These are phyloP conservation scores for Fraxinus greggii DNA, from an alignment of 305 asterid species.

Conservation along the genomic window DNA sequence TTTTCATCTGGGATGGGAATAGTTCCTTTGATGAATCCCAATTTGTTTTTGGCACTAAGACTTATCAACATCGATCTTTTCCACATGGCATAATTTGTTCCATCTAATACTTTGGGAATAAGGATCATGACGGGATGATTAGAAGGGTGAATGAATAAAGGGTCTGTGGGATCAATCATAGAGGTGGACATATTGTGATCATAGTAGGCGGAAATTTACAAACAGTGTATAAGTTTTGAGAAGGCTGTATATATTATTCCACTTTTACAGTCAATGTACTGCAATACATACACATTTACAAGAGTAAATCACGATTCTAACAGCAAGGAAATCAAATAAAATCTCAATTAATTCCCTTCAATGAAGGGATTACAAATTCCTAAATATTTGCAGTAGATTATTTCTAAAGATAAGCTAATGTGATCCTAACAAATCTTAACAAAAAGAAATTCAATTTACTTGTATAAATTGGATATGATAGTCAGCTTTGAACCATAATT, in stretches of 20 bases:
- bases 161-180: background rate
- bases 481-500: background rate
- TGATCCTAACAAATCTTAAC: no score
- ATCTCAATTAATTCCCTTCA: background rate
- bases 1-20: background rate
- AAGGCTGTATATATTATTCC: background rate
- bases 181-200: background rate
- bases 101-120: background rate
- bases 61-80: background rate
- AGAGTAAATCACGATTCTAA: background rate
- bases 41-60: background rate
- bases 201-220: no score
- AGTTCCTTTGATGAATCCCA: background rate
- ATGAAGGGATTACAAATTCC: background rate
- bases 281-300: background rate
- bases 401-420: background rate
- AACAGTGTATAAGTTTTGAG: background rate
- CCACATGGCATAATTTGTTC: background rate
- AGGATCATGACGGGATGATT: background rate
- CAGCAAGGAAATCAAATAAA: background rate
- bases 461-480: background rate
- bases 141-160: background rate
- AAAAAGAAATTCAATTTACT: background rate
- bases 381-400: no score
- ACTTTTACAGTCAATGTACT: background rate